Evolutionary conservation across 2,329 filamentous ascomycete species (phyloP).

Genomic region (Hymenoscyphus fraxineus): DNA sequence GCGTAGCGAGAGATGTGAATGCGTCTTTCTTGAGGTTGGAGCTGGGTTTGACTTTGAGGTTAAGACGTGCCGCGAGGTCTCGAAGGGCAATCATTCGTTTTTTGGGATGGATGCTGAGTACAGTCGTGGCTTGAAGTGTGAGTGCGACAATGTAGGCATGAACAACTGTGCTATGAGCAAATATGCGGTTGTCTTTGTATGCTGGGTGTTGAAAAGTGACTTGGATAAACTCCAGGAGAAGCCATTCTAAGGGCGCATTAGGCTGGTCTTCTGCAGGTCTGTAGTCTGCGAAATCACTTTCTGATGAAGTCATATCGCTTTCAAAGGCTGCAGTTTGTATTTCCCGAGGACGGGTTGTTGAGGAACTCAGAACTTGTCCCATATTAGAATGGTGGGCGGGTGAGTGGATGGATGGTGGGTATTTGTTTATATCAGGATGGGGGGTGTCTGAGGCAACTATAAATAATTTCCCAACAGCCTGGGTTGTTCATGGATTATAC

Average conservation of each 20-base stretch:
- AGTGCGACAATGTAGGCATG: background rate
- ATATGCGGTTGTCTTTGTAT: background rate
- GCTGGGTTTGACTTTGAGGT: background rate
- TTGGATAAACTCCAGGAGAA: constrained; percentile 1
- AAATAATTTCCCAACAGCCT: background rate
- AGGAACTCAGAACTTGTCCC: background rate
- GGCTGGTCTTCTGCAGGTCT: too few species aligned
- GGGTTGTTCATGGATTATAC: background rate
- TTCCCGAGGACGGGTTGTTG: background rate
- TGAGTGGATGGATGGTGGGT: background rate
- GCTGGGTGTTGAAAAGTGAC: background rate
- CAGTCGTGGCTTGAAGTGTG: background rate
- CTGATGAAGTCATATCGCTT: background rate
- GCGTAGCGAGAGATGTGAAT: background rate
- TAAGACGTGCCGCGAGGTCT: constrained; percentile 4
- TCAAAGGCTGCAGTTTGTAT: background rate
- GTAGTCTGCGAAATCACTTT: background rate
- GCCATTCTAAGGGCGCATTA: background rate
- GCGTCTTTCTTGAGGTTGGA: background rate
- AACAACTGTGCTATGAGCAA: background rate
- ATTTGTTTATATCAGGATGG: too few species aligned
- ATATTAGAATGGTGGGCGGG: background rate
- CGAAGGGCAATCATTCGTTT: constrained; percentile 2
- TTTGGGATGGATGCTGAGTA: background rate
- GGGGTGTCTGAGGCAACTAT: too few species aligned